Conservation (phyloP, 176 grass and related monocot species). For the Otatea glauca region DNA sequence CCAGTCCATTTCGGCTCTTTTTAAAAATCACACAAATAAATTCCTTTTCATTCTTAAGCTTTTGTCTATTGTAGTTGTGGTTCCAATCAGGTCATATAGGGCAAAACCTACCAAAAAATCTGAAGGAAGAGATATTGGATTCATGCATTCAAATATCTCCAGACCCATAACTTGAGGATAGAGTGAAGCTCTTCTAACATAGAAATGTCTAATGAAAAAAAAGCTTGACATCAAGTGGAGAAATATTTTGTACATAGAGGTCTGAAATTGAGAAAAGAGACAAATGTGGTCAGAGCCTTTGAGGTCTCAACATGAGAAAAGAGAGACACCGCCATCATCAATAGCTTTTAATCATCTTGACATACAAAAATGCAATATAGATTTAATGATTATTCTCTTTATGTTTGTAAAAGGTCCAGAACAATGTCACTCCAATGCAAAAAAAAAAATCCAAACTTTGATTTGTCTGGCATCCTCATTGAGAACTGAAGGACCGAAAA, state of each 20-base stretch:
- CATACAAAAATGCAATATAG: background rate
- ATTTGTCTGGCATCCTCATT: conserved; percentile 47
- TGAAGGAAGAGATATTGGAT: background rate
- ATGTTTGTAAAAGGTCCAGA: conserved; percentile 43
- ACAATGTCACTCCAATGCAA: conserved; percentile 41
- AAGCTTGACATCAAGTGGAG: background rate
- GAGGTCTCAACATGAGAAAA: background rate
- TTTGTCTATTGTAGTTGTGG: background rate
- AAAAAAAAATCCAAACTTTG: conserved; percentile 54
- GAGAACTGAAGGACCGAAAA: too few species aligned
- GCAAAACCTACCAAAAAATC: background rate
- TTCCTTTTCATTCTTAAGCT: background rate
- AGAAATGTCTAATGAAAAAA: background rate
- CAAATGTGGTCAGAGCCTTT: background rate
- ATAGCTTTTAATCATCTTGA: conserved; percentile 26
- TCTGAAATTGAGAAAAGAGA: background rate
- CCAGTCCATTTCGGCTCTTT: conserved; percentile 4
- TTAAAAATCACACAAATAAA: background rate
- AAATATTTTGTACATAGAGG: conserved; percentile 15
- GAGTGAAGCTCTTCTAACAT: conserved; percentile 27
- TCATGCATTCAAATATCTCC: background rate
- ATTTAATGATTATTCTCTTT: conserved; percentile 45
- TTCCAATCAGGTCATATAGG: conserved; percentile 2
- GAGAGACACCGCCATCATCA: background rate
- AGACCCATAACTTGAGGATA: conserved; percentile 14